phyloP scores from a whole-genome alignment of 805 yeast species.

The Candida nonsorbophila region DNA sequence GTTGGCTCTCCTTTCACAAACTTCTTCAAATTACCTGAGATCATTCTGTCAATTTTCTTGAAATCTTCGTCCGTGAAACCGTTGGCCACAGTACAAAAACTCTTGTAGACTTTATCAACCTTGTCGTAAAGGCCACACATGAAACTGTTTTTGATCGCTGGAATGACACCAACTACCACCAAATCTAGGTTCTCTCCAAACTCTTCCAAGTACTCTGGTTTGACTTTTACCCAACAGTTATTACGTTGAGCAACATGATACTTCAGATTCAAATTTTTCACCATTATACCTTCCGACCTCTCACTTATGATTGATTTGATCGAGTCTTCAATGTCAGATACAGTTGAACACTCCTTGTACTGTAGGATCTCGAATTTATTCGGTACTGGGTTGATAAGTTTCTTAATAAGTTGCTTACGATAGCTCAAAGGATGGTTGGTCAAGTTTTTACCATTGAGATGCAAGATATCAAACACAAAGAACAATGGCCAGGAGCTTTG shows the following conservation, averaged over 20 bases:
- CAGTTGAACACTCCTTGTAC: conserved; percentile 33
- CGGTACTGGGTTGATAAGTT: conserved; percentile 41
- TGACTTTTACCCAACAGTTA: conserved; percentile 78
- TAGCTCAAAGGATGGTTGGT: conserved; percentile 48
- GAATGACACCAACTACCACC: conserved; percentile 70
- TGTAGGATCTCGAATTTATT: conserved; percentile 47
- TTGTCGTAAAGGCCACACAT: conserved; percentile 64
- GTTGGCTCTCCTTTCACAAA: conserved; percentile 21
- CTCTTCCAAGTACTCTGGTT: conserved; percentile 84
- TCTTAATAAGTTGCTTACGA: conserved; percentile 49
- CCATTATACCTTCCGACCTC: conserved; percentile 76
- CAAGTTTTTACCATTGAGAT: conserved; percentile 61
- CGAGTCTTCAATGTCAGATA: conserved; percentile 50
- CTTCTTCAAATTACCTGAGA: conserved; percentile 59
- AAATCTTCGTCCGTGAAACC: conserved; percentile 70
- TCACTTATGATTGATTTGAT: conserved; percentile 53
- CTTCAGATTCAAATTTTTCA: conserved; percentile 56
- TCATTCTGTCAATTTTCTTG: conserved; percentile 48
- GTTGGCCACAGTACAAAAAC: conserved; percentile 79
- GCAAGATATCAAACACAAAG: conserved; percentile 69
- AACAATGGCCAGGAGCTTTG: conserved; percentile 46
- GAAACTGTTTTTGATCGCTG: conserved; percentile 65
- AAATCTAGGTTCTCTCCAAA: conserved; percentile 86
- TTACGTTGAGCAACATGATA: conserved; percentile 52
- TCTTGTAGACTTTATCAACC: conserved; percentile 41